Conservation (phyloP, 768 basidiomycete genomes). For the Rhodosporidiobolus sp. region DNA sequence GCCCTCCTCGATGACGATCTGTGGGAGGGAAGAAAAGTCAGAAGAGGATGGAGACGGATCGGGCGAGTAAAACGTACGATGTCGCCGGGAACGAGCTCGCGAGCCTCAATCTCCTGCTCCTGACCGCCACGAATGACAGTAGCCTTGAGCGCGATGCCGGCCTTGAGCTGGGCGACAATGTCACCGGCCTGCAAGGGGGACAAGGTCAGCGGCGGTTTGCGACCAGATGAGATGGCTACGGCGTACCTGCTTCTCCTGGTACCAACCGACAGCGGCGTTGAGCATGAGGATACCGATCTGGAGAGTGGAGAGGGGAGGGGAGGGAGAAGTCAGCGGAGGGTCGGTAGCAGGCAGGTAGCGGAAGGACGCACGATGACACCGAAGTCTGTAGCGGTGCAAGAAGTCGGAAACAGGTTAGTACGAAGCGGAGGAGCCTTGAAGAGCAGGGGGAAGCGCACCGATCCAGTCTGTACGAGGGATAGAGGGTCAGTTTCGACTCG, state of each 20-base stretch:
- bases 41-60: neutral
- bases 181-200: conserved; percentile 52
- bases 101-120: conserved; percentile 53
- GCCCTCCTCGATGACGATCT: conserved; percentile 53
- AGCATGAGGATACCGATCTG: conserved; percentile 52
- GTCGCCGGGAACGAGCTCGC: conserved; percentile 55
- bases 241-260: conserved; percentile 55
- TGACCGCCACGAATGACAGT: conserved; percentile 52
- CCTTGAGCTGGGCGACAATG: conserved; percentile 56
- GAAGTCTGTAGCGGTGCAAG: no score
- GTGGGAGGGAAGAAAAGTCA: neutral
- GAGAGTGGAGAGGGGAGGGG: neutral
- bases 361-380: conserved; percentile 54
- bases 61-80: conserved; percentile 44
- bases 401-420: no score
- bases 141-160: conserved; percentile 54
- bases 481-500: no score
- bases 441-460: no score
- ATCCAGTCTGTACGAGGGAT: conserved; percentile 51
- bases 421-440: no score
- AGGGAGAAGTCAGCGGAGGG: neutral
- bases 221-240: neutral
- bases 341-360: no score
- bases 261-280: conserved; percentile 56
- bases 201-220: neutral